These are phyloP conservation scores for Fonsecaea erecta DNA, from an alignment of 2,329 filamentous ascomycete genomes.

Conservation along the genomic window DNA sequence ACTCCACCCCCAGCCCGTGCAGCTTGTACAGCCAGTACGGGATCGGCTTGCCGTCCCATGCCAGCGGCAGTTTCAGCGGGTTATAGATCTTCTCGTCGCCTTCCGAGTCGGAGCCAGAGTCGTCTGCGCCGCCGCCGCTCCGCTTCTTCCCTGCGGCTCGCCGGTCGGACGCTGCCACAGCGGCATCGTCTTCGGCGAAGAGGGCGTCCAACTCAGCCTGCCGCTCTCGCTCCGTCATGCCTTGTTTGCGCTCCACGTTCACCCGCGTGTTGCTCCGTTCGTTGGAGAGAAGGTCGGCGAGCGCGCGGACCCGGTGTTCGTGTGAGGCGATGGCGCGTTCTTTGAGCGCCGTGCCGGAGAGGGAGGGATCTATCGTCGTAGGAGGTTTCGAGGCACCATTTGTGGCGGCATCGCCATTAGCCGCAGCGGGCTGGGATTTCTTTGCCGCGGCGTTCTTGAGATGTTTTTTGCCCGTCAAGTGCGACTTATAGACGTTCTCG, in stretches of 20 bases:
- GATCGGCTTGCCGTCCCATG: slow-evolving; percentile 98
- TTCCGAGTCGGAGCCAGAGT: slow-evolving; percentile 71
- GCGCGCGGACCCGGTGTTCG: slow-evolving; percentile 79
- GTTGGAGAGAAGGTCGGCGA: slow-evolving; percentile 80
- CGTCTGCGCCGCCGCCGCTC: slow-evolving; percentile 50
- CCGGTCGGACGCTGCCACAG: slow-evolving; percentile 36
- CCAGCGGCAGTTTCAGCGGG: slow-evolving; percentile 89
- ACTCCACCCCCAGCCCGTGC: slow-evolving; percentile 92
- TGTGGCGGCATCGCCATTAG: slow-evolving; percentile 26
- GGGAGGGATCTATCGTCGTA: neutral
- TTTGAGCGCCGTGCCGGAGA: slow-evolving; percentile 63
- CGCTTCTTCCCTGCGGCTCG: slow-evolving; percentile 40
- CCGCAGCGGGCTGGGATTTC: slow-evolving; percentile 43
- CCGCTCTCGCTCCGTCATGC: slow-evolving; percentile 95
- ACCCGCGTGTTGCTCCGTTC: slow-evolving; percentile 87
- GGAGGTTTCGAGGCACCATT: slow-evolving; percentile 25
- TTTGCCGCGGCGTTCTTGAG: slow-evolving; percentile 77
- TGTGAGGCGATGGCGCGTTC: slow-evolving; percentile 89
- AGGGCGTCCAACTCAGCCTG: slow-evolving; percentile 91
- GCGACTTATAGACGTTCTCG: slow-evolving; percentile 88
- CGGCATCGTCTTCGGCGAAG: slow-evolving; percentile 65
- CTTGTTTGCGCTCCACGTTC: slow-evolving; percentile 94
- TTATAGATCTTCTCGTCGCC: slow-evolving; percentile 94
- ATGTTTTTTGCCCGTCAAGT: slow-evolving; percentile 90
- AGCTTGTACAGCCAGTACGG: slow-evolving; percentile 99